Evolutionary conservation across 2,329 filamentous ascomycete genomes (phyloP).

Genomic region (Fusarium pininemorale): DNA sequence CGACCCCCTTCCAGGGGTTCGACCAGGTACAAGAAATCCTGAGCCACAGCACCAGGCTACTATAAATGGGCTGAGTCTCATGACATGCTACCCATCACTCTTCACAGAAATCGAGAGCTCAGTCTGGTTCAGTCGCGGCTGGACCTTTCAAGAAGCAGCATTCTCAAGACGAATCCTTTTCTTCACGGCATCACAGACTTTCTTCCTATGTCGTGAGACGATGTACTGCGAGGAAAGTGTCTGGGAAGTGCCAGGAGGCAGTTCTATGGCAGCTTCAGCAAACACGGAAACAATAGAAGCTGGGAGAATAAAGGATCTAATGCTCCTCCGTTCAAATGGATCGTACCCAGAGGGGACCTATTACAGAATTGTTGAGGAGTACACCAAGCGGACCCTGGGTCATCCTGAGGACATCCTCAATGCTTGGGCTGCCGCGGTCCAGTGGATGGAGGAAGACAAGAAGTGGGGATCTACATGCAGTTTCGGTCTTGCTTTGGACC

Average conservation of each 20-base stretch:
- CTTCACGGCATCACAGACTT: not conserved
- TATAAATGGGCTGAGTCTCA: not conserved
- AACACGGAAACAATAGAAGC: not conserved
- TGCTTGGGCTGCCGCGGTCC: not conserved
- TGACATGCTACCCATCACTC: not conserved
- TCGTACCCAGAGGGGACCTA: not conserved
- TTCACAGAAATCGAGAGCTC: not conserved
- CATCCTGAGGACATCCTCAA: not conserved
- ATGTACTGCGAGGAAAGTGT: not conserved
- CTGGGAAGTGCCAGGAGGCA: not conserved
- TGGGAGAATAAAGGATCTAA: not conserved
- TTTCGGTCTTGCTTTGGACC: not conserved
- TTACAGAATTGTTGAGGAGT: not conserved
- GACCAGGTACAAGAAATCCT: rapidly evolving
- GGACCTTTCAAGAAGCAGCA: not conserved
- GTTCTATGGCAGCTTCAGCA: not conserved
- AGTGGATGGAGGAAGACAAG: not conserved
- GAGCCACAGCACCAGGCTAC: not conserved
- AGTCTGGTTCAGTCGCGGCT: not conserved
- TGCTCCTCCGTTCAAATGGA: not conserved
- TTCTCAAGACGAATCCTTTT: rapidly evolving
- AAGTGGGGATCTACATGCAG: not conserved
- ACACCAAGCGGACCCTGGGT: not conserved
- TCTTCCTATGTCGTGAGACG: not conserved
- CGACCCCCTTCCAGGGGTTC: rapidly evolving